A percentile compares a stretch with the other conserved stretches of the same genome.
phyloP scores from a whole-genome alignment of 345 rosid genomes.

The Ailanthus altissimus region DNA sequence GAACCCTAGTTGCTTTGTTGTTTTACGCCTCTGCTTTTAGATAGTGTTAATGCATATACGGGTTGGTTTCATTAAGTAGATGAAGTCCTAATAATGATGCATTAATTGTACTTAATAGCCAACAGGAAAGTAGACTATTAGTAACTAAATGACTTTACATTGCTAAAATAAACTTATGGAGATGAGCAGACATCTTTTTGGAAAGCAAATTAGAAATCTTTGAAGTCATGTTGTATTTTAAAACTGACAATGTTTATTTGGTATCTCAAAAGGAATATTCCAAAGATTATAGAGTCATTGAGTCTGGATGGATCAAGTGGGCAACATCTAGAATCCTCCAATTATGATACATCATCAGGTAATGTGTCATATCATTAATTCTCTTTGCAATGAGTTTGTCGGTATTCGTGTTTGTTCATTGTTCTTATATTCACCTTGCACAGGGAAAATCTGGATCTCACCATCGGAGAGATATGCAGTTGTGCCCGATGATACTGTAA shows the following conservation, averaged over 20 bases:
- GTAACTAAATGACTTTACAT: background rate
- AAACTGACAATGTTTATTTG: slow-evolving; percentile 13
- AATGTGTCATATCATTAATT: slow-evolving; percentile 1
- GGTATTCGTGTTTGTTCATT: background rate
- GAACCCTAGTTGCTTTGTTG: background rate
- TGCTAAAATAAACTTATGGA: background rate
- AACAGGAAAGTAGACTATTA: background rate
- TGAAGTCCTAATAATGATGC: background rate
- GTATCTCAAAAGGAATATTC: slow-evolving; percentile 52
- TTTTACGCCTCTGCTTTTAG: background rate
- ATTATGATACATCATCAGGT: slow-evolving; percentile 75
- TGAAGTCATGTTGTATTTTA: background rate
- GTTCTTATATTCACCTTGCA: slow-evolving; percentile 10
- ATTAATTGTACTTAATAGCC: background rate
- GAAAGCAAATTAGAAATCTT: background rate
- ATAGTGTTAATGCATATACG: background rate
- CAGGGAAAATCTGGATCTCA: slow-evolving; percentile 89
- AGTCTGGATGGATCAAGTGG: slow-evolving; percentile 84
- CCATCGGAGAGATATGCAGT: slow-evolving; percentile 90
- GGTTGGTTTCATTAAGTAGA: background rate
- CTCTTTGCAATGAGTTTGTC: background rate
- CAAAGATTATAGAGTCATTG: slow-evolving; percentile 68
- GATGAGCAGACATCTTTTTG: background rate
- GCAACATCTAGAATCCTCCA: slow-evolving; percentile 70
- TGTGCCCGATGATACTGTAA: slow-evolving; percentile 86